Base-by-base conservation (phyloP, 495 filamentous ascomycete genomes). In the Hypomontagnella monticulosa region DNA sequence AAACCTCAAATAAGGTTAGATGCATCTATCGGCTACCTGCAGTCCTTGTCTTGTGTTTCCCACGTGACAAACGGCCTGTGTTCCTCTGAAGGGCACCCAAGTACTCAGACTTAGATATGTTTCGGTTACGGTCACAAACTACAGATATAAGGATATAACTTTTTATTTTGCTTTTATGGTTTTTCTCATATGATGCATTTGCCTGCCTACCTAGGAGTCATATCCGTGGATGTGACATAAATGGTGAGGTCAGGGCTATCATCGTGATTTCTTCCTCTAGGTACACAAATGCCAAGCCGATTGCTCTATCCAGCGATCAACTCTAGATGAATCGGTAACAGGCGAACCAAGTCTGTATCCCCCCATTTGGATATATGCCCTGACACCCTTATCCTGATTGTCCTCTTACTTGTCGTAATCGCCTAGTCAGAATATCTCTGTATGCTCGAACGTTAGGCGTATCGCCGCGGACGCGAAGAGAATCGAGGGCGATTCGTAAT, bases 11-110 rank as follows among this genome's bases (percentile, higher is more conserved):
- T 74, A 72, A 57, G 71, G 66, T 72, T 72, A 52, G 51, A 67
- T 72, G 63, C 66, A 66, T 63, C 19, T 33, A 34, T 57, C 71
- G 71, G 71, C 55, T 74, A 70, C 69, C 63, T 66, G 71, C 71
- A 72, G 69, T 50, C 57, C 42, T 53, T 72, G 71, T 70, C 63
- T 66, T 66, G 66, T 74, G 71, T 70, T 74, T 74, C 61, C 69
- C 71, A 74, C 69, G 71, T 74, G 69, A 74, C 71, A 73, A 73
- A 73, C 71, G 66, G 65, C 42, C 65, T 59, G 61, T 65, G 56
- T 49, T 51, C 55, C 16, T 40, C 63, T 69, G 30, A 36, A 58
- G 57, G 66, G 40, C 50, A 47, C 55, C 43, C 10, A 60, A 53
- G 56, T 19, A 40, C 27, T n/a, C 16, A 9, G 16, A n/a, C 32